phyloP scores from a whole-genome alignment of 1,284 basidiomycete genomes.

The Melanopsichium pennsylvanicum region DNA sequence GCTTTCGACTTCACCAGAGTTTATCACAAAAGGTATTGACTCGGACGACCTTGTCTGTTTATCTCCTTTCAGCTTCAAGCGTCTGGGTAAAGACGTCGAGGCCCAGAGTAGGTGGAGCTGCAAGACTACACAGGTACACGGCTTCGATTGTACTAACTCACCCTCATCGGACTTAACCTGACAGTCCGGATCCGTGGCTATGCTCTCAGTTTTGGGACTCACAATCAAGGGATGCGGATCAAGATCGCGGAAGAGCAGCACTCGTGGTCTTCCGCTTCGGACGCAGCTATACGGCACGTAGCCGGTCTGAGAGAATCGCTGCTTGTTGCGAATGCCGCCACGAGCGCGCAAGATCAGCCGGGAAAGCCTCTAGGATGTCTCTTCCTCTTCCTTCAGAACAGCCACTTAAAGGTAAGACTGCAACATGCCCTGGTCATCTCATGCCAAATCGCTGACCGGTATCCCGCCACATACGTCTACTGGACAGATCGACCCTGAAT shows the following conservation, averaged over 20 bases:
- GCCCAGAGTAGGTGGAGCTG: slow-evolving; percentile 4
- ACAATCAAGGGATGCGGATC: background rate
- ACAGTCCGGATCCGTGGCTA: slow-evolving; percentile 15
- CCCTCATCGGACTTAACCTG: background rate
- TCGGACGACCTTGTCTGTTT: no score
- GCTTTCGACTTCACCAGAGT: background rate
- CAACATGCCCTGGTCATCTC: no score
- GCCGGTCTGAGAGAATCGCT: slow-evolving; percentile 4
- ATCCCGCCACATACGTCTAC: background rate
- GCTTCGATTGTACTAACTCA: no score
- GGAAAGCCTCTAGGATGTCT: background rate
- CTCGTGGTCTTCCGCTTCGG: slow-evolving; percentile 2
- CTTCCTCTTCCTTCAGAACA: slow-evolving; percentile 12
- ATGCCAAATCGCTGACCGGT: slow-evolving; percentile 1
- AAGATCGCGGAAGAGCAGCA: background rate
- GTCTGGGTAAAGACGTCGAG: slow-evolving; percentile 10
- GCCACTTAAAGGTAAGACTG: slow-evolving; percentile 10
- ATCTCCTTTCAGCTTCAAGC: slow-evolving; percentile 7
- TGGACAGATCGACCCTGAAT: slow-evolving; percentile 8
- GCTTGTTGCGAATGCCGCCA: background rate
- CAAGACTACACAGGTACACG: no score
- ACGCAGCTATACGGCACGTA: slow-evolving; percentile 1
- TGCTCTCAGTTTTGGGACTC: slow-evolving; percentile 5
- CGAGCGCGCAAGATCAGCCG: background rate
- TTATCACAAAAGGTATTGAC: no score